Conservation (phyloP, 2,329 filamentous ascomycete species). For the Alternaria ethzedia region DNA sequence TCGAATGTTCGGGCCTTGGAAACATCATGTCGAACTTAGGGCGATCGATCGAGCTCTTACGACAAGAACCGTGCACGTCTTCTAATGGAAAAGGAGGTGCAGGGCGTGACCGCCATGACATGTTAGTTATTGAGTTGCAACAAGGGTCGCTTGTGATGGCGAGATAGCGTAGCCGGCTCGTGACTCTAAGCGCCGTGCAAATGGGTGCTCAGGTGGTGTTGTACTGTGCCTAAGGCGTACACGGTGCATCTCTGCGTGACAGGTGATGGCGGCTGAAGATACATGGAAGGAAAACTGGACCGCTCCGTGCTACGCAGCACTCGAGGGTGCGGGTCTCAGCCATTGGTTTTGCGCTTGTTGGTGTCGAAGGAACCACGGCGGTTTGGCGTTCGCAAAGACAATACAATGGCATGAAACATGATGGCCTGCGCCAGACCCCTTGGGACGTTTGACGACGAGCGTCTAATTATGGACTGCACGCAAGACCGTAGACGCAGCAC, state of each 20-base stretch:
- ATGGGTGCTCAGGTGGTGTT: conserved; percentile 3
- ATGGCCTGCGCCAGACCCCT: conserved; percentile 14
- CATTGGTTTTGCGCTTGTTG: conserved; percentile 6
- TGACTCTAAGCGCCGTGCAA: conserved; percentile 5
- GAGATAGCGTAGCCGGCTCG: neutral
- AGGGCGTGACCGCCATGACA: neutral
- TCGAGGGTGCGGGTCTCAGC: neutral
- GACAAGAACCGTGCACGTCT: neutral
- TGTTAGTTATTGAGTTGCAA: neutral
- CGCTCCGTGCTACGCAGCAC: neutral
- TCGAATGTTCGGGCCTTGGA: neutral
- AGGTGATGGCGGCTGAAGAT: neutral
- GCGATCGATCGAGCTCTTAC: conserved; percentile 1
- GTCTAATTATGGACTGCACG: conserved; percentile 26
- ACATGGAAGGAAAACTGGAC: neutral
- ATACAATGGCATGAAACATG: conserved; percentile 1
- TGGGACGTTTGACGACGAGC: conserved; percentile 31
- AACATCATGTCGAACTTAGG: neutral
- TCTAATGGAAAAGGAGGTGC: conserved; percentile 1
- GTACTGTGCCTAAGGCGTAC: conserved; percentile 7
- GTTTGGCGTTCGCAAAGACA: conserved; percentile 3
- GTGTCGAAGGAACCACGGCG: conserved; percentile 4
- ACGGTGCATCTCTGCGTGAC: neutral
- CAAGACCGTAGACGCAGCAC: conserved; percentile 1
- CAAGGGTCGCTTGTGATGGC: neutral